Base-by-base conservation (phyloP, 1,284 basidiomycete species). In the Marasmius sp. region DNA sequence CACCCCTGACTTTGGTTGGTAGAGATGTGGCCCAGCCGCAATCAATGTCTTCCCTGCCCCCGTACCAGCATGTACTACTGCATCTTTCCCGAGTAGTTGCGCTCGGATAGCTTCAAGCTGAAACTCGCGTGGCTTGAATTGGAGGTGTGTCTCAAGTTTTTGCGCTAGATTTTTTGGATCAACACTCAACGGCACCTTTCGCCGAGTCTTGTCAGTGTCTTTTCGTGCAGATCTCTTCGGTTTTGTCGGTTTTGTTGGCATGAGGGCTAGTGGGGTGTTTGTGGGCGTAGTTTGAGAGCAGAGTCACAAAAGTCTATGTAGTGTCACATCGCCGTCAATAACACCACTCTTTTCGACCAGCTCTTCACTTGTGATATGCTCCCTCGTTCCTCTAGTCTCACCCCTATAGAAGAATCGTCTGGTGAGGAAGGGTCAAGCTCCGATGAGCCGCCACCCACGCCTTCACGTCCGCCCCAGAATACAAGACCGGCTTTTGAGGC, bases 21-120 rank as follows among this genome's bases (percentile, higher is more conserved):
- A 70, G 0, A 67, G 61, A 64, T 76, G 72, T 1, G 74, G 73
- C 0, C 68, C 75, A 18, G 74, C 75, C 8, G 69, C 73, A 45
- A 78, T 69, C 0, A 63, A 64, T 0, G 76, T 76, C 58, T 77
- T 77, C 2, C 76, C 76, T 0, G 61, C 37, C 0, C 74, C 77
- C 9, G 77, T 77, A 7, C 69, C 72, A 16, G 75, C 75, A 70
- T 78, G 76, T 6, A 77, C 63, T 3, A 75, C 60, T 0, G 68
- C 64, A 64, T 76, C 74, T 18, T 64, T 43, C 0, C 70, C 56
- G 9, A 64, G 61, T 0, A 74, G 56, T 57, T 75, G 74, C 3
- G 67, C 69, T 12, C 61, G 37, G 9, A 69, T 67, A 0, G 62
- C 71, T 1, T 67, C 59, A 0, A 69, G 41, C 51, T 74, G 71